Conservation (phyloP, 2,329 filamentous ascomycete genomes). For the Neofusicoccum cordaticola region DNA sequence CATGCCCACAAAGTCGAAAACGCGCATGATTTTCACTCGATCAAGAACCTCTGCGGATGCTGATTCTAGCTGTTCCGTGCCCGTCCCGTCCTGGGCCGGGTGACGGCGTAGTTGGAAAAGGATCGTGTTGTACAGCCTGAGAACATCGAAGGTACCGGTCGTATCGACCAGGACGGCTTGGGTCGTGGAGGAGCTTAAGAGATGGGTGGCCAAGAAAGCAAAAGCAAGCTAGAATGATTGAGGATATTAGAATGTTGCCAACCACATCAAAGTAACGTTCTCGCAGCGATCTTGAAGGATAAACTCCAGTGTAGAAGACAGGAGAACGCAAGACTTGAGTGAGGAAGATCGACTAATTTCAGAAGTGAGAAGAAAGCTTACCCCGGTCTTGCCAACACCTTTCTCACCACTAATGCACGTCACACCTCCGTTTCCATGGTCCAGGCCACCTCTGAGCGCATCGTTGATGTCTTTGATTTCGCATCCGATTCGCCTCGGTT, state of each 20-base stretch:
- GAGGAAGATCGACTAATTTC: background rate
- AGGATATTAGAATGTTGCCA: background rate
- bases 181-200: conserved; percentile 29
- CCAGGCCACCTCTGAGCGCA: conserved; percentile 37
- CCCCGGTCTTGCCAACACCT: conserved; percentile 25
- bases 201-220: conserved; percentile 38
- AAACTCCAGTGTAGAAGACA: no score
- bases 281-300: no score
- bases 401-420: conserved; percentile 36
- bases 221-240: conserved; percentile 29
- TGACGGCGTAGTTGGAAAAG: conserved; percentile 21
- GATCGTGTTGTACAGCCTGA: conserved; percentile 36
- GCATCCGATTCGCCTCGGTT: background rate
- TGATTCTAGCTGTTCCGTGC: conserved; percentile 21
- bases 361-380: conserved; percentile 20
- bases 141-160: conserved; percentile 45
- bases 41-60: conserved; percentile 39
- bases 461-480: conserved; percentile 34
- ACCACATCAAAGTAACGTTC: no score
- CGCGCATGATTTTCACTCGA: conserved; percentile 48
- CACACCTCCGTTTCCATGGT: conserved; percentile 31
- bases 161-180: conserved; percentile 47
- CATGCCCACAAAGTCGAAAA: conserved; percentile 51
- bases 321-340: no score
- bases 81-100: background rate